Conservation (phyloP, 495 filamentous ascomycete genomes). For the Oidiodendron maius region DNA sequence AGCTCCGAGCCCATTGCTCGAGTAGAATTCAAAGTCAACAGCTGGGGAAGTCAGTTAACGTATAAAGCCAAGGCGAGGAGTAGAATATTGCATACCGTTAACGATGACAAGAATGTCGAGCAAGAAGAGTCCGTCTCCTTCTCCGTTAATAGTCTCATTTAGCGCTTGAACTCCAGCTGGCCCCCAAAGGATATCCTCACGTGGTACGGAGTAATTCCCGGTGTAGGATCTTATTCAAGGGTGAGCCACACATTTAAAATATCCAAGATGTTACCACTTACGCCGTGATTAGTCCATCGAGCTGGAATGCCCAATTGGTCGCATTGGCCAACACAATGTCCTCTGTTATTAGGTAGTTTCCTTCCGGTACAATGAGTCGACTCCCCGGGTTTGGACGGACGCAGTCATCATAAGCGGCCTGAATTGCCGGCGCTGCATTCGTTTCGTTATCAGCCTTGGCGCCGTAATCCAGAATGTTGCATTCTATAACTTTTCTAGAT, state of each 20-base stretch:
- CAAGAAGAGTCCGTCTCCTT: slow-evolving; percentile 28
- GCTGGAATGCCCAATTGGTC: slow-evolving; percentile 33
- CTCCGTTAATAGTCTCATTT: slow-evolving; percentile 39
- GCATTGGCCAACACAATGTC: slow-evolving; percentile 33
- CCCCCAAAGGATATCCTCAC: slow-evolving; percentile 26
- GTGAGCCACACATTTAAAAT: background rate
- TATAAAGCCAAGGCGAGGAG: too few species aligned
- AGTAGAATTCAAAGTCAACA: slow-evolving; percentile 43
- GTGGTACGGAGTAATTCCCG: slow-evolving; percentile 30
- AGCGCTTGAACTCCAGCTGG: slow-evolving; percentile 22
- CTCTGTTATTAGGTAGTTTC: slow-evolving; percentile 20
- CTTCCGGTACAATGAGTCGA: slow-evolving; percentile 24
- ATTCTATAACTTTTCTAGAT: slow-evolving; percentile 27
- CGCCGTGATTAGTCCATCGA: slow-evolving; percentile 40
- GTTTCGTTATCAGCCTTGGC: slow-evolving; percentile 36
- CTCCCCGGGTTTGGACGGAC: slow-evolving; percentile 23
- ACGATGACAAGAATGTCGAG: slow-evolving; percentile 43
- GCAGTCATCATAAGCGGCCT: slow-evolving; percentile 36
- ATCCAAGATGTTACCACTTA: too few species aligned
- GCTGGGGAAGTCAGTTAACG: too few species aligned
- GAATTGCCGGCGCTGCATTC: slow-evolving; percentile 36
- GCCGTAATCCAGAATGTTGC: slow-evolving; percentile 40
- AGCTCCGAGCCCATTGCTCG: slow-evolving; percentile 37
- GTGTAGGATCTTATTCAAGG: slow-evolving; percentile 13
- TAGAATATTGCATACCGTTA: too few species aligned